Base-by-base conservation (phyloP, 768 basidiomycete genomes). In the Gyrodon lividus region DNA sequence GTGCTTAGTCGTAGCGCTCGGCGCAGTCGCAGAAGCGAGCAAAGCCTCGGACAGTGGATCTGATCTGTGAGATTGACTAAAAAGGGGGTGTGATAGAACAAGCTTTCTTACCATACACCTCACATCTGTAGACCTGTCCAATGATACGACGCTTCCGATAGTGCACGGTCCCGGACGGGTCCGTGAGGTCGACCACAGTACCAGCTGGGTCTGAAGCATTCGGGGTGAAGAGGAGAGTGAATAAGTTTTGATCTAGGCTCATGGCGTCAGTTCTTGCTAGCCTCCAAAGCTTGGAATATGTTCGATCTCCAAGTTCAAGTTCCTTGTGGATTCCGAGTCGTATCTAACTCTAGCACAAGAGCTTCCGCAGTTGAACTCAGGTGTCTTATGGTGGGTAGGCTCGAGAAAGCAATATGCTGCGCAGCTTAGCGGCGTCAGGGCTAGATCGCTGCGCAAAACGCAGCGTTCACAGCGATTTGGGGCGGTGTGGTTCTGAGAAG, bases 171-270 rank as follows among this genome's bases (percentile, higher is more conserved):
- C 84, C 88, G 2, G 75, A 65, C 2, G 80, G 74, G 60, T 92
- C 89, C 20, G 81, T 72, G 46, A 93, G 81, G 67, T 92, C 90
- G 20, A 87, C 68, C 16, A 86, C 79, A 8, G 58, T 51, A 2
- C 58, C 61, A 58, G 74, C 73, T 10, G 80, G 77, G 55, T 84
- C 77, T 34, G 83, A 77, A 51, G 80, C 69, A 64, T 79, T 80
- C 5, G 81, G 80, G 0, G 78, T 77, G 50, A 91, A 70, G 56
- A 78, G 69, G 48, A 93, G 82, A 3, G 91, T 92, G 72, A 92
- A 93, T 10, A 93, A 73, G 65, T 92, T 92, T 67, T 89, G 80
- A 67, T 92, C 90, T 48, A 93, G 73, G 63, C 88, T 89, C 90
- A 92, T 92, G 59, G 47, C 34, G 26, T 7, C 19, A 8, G 39